A percentile compares a stretch with the other conserved stretches of the same genome.
phyloP scores from a whole-genome alignment of 768 basidiomycete species.

The Trametes meyenii region DNA sequence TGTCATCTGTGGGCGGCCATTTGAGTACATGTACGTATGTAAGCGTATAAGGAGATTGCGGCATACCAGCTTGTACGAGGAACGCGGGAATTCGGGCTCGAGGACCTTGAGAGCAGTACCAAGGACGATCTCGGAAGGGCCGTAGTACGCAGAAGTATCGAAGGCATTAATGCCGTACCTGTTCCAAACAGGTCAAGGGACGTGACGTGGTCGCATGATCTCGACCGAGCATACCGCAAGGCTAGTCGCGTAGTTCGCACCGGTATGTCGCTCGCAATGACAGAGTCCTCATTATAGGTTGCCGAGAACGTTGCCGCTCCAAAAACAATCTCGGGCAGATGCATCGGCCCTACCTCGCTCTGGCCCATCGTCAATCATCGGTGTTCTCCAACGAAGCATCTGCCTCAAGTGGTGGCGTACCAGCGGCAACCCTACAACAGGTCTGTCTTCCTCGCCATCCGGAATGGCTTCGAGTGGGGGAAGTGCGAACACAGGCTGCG shows the following conservation, averaged over 20 bases:
- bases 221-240: constrained; percentile 54
- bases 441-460: constrained; percentile 45
- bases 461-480: constrained; percentile 44
- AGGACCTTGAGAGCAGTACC: constrained; percentile 66
- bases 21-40: background rate
- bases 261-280: constrained; percentile 57
- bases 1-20: constrained; percentile 58
- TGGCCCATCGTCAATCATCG: constrained; percentile 20
- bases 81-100: constrained; percentile 71
- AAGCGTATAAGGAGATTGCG: background rate
- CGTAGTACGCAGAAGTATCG: constrained; percentile 84
- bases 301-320: constrained; percentile 74
- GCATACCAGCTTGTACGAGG: constrained; percentile 72
- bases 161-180: constrained; percentile 84
- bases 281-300: constrained; percentile 64
- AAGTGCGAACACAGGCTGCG: constrained; percentile 43
- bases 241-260: constrained; percentile 73
- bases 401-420: constrained; percentile 32
- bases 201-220: background rate
- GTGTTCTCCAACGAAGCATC: background rate
- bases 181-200: background rate
- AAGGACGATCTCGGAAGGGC: constrained; percentile 75
- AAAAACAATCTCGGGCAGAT: constrained; percentile 57
- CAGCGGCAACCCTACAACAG: constrained; percentile 36
- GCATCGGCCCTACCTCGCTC: constrained; percentile 39